Evolutionary conservation across 257 asterid species (phyloP), one percentile per base, ranked within the genome.

Genomic region (Fraxinus pennsylvanica): DNA sequence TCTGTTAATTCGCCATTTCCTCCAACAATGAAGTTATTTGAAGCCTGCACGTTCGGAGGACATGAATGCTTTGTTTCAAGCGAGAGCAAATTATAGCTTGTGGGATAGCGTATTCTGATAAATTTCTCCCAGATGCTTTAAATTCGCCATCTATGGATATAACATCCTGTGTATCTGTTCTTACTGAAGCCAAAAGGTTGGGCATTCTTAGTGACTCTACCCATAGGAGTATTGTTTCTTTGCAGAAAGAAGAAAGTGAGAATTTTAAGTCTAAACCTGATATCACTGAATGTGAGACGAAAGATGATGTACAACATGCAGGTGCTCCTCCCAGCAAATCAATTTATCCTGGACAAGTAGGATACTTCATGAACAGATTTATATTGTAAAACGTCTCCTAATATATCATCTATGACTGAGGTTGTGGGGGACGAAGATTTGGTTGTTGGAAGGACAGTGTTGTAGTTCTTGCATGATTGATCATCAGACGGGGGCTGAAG

Each of bases 341-440:
- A 68, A 73, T 95, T 65, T 75, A 52, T 82, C 93, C 85, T 9
- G 92, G 92, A 54, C 82, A 91, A 80, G 80, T 81, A 74, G 94
- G 91, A 71, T 90, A 90, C 86, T 92, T 90, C 85, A 93, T 93
- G 99, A 85, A 88, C 74, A 89, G 98, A 89, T 91, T 86, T 85
- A 74, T 82, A 69, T 71, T 95, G 41, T 76, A 72, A 76, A 77
- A 72, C 29, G 2, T 57, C 80, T n/a, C 71, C 27, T 72, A 27
- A 74, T 35, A 50, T 68, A 35, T 81, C 66, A 41, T 74, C 82
- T 32, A 22, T 5, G 22, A 75, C 29, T 21, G 81, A 36, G 57
- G 72, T 50, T 61, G 71, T 69, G 35, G 61, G 38, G 32, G 65
- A 50, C 35, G 67, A 75, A 36, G 86, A 66, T 22, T 30, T 72